Evolutionary conservation across 23 red algal species (phyloP), one percentile per base, ranked within the genome.

Genomic region (Gracilaria domingensis): DNA sequence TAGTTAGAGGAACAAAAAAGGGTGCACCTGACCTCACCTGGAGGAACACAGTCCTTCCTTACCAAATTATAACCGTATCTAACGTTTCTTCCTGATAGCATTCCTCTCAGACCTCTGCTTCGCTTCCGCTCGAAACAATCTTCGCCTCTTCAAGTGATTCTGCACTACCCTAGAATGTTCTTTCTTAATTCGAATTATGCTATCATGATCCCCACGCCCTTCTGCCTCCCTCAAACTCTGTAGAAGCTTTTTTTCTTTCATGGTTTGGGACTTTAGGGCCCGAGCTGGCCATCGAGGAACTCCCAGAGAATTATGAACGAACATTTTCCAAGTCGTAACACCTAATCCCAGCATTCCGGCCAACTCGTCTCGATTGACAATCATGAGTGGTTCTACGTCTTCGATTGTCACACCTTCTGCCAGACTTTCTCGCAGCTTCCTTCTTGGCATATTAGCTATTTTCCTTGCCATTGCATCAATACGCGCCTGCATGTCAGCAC

Each of bases 281-380:
- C 89, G 78, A 38, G 89, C 89, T 38, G 89, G 89, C 89, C 89
- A 92, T 74, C 89, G 59, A 64, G 89, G 89, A 23, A 92, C 79
- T 34, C 89, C 89, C 2, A 92, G 66, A n/a, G 78, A 69, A 47
- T 81, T 66, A 78, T 92, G 89, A 12, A 92, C 80, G 42, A 92
- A 92, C 64, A 79, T 84, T 65, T 92, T 92, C 89, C 89, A 92
- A 23, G 89, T 92, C 3, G 89, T 92, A 13, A 92, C 89, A 33
- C 89, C 89, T n/a, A 92, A 64, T 0, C 89, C 89, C 18, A 92
- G 35, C 78, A 92, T 84, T 23, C 77, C 77, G 1, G 89, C 89
- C 23, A 92, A 66, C 36, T 92, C 89, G 44, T 92, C 89, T 57
- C 89, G 61, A 36, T 92, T 92, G 16, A 92, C 60, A n/a, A 58